These are phyloP conservation scores for Arabis hirsuta DNA, from an alignment of 345 rosid species.

Conservation along the genomic window DNA sequence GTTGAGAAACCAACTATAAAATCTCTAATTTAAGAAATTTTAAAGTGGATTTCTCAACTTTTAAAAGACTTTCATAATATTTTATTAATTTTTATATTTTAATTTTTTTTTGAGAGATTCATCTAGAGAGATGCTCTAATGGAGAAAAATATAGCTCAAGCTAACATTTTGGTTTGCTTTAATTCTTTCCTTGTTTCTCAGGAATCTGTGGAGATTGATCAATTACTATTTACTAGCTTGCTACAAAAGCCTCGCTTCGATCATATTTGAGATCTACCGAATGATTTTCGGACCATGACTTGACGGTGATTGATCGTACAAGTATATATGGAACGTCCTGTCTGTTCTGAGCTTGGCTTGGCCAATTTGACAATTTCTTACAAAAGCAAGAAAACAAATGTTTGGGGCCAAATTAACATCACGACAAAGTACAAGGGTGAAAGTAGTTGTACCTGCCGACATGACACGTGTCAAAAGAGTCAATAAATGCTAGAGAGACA, in stretches of 20 bases:
- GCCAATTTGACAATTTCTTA: no score
- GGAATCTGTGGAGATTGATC: background rate
- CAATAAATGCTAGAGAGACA: constrained; percentile 26
- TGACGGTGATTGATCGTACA: background rate
- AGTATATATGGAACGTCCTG: no score
- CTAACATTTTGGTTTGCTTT: background rate
- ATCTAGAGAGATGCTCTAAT: no score
- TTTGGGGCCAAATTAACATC: background rate
- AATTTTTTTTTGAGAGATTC: no score
- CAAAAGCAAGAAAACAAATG: no score
- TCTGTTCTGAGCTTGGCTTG: background rate
- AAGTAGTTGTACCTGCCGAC: constrained; percentile 20
- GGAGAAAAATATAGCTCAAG: background rate
- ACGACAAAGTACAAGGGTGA: background rate
- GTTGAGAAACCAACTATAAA: no score
- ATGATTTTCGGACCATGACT: background rate
- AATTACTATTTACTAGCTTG: background rate
- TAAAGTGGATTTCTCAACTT: no score
- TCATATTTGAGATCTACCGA: background rate
- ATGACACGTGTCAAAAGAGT: constrained; percentile 25
- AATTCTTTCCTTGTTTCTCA: background rate
- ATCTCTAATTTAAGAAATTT: no score
- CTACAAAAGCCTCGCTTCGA: background rate
- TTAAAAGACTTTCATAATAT: no score
- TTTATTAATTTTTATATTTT: no score